A percentile compares a stretch with the other conserved stretches of the same genome.
phyloP scores from a whole-genome alignment of 1,284 basidiomycete species.

The Paramarasmius palmivorus region DNA sequence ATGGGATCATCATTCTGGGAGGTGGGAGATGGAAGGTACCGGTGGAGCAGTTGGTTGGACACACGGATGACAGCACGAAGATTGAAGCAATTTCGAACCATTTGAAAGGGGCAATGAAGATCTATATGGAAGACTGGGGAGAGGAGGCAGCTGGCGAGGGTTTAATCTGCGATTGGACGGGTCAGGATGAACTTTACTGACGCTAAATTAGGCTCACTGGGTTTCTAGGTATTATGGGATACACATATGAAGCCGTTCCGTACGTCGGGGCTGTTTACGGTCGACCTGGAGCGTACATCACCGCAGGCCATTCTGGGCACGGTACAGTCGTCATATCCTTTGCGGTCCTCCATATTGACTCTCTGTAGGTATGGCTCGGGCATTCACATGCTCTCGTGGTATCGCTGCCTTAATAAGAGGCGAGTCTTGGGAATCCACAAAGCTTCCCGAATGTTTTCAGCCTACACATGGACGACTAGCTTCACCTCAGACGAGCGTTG shows the following conservation, averaged over 20 bases:
- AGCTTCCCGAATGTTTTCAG: slow-evolving; percentile 29
- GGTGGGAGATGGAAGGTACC: slow-evolving; percentile 22
- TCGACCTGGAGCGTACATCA: slow-evolving; percentile 26
- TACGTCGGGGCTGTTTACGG: slow-evolving; percentile 27
- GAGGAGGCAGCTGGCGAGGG: slow-evolving; percentile 26
- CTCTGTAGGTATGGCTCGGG: slow-evolving; percentile 26
- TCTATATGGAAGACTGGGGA: slow-evolving; percentile 20
- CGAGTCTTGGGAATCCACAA: slow-evolving; percentile 23
- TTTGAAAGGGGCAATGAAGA: slow-evolving; percentile 17
- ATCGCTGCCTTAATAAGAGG: slow-evolving; percentile 24
- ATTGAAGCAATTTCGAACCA: slow-evolving; percentile 21
- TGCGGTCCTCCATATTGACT: not conserved
- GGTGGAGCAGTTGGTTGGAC: slow-evolving; percentile 20
- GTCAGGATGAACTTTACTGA: slow-evolving; percentile 7
- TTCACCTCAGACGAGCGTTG: slow-evolving; percentile 14
- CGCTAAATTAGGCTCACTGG: not conserved
- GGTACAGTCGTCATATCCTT: slow-evolving; percentile 14
- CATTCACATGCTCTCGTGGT: slow-evolving; percentile 26
- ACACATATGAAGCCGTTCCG: slow-evolving; percentile 27
- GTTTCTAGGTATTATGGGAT: slow-evolving; percentile 23
- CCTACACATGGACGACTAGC: slow-evolving; percentile 22
- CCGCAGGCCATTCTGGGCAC: slow-evolving; percentile 28
- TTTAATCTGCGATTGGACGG: slow-evolving; percentile 26
- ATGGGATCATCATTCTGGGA: slow-evolving; percentile 28
- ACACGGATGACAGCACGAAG: slow-evolving; percentile 25